phyloP scores from a whole-genome alignment of 2,329 filamentous ascomycete species.

The Penicillium palitans region DNA sequence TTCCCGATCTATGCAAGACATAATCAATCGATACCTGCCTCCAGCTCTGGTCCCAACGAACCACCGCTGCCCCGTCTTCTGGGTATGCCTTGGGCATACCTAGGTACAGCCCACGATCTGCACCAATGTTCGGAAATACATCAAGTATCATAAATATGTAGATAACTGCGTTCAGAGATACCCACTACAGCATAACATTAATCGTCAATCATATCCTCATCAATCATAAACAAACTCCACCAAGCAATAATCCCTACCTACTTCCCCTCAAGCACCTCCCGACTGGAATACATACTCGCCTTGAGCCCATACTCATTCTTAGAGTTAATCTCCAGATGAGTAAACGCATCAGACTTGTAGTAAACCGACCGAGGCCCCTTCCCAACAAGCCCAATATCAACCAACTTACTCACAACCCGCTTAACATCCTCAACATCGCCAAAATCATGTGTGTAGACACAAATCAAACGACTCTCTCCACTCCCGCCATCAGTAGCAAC shows the following conservation, averaged over 20 bases:
- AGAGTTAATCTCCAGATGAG: conserved; percentile 62
- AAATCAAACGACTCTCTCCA: conserved; percentile 61
- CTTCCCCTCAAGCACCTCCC: conserved; percentile 37
- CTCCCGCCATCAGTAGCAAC: conserved; percentile 58
- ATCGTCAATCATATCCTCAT: conserved; percentile 9
- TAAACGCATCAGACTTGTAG: conserved; percentile 76
- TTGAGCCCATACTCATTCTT: conserved; percentile 64
- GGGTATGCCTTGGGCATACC: not conserved
- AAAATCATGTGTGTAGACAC: conserved; percentile 77
- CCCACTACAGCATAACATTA: conserved; percentile 10
- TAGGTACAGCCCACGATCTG: not conserved
- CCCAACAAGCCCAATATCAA: conserved; percentile 60
- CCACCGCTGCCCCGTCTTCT: too few relatives aligned
- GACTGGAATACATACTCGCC: conserved; percentile 50
- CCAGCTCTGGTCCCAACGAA: not conserved
- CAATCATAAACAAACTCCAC: not conserved
- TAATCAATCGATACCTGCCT: not conserved
- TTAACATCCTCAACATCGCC: conserved; percentile 66
- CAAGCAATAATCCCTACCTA: conserved; percentile 10
- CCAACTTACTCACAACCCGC: conserved; percentile 64
- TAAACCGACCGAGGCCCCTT: conserved; percentile 57
- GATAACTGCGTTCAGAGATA: conserved; percentile 13
- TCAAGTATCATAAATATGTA: conserved; percentile 2
- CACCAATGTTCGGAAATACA: not conserved
- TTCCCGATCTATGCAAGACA: not conserved